Base-by-base conservation (phyloP, 306 rosid genomes). In the Calophaca sinica region DNA sequence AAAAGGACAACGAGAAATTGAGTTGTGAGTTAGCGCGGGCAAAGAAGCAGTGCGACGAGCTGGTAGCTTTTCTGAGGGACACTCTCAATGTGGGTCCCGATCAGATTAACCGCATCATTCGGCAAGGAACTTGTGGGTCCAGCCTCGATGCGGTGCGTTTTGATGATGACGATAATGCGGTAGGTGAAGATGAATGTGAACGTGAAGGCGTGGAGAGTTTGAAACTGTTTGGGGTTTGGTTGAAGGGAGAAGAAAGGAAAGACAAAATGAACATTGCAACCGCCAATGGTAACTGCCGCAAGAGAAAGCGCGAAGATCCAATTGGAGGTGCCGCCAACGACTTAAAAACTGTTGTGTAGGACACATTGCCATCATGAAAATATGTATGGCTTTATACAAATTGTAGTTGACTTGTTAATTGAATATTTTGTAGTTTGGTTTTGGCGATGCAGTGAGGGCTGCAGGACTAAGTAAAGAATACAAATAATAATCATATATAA, bases 191-290 rank as follows among this genome's bases (percentile, higher is more conserved):
- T 9, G 58, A 65, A 29, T 2, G 26, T 5, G 42, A 7, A 20
- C 26, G 26, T 20, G 36, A 39, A 1, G 75, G 74, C 0, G 69
- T 62, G 12, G 83, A 78, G 13, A 83, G 79, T 67, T 46, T 94
- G 86, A 94, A 88, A 74, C 84, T 94, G 62, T 94, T 94, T 68
- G 99, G 99, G 8, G 93, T 94, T 80, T 94, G 94, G 98, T 67
- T 94, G 70, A 88, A 20, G 26, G 26, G 26, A 20, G 26, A 88
- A 1, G 59, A 83, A 6, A 74, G 32, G 3, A 42, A 70, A 57
- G 86, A 77, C 14, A 71, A 77, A n/a, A 31, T 15, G 55, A 79
- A 10, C 4, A 68, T 58, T 20, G 36, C 36, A 2, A 10, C 49
- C 20, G 12, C 41, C 4, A 61, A 69, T 0, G 41, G 36, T n/a